These are phyloP conservation scores for Sporothrix dimorphospora DNA, from an alignment of 2,329 filamentous ascomycete species.

Conservation along the genomic window DNA sequence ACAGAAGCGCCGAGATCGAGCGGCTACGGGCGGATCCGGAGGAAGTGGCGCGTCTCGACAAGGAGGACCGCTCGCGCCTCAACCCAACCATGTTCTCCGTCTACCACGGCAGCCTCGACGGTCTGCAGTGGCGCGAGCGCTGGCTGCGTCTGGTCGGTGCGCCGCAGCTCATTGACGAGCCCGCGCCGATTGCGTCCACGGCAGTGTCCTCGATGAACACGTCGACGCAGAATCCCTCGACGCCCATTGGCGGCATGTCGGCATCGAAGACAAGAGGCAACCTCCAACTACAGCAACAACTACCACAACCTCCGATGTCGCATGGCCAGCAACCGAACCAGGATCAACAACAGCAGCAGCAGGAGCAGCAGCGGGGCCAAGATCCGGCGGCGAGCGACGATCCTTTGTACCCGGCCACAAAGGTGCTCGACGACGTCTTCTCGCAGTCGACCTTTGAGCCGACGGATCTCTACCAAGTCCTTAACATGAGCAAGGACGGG, in stretches of 20 bases:
- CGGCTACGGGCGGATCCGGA: constrained; percentile 53
- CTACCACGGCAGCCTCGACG: constrained; percentile 51
- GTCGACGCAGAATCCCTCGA: neutral
- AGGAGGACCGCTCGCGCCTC: constrained; percentile 50
- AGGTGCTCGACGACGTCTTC: constrained; percentile 45
- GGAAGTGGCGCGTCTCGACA: constrained; percentile 54
- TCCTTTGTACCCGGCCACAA: constrained; percentile 35
- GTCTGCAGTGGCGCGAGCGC: constrained; percentile 51
- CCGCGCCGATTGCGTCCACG: neutral
- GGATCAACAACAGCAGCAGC: constrained; percentile 15
- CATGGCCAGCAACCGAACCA: constrained; percentile 17
- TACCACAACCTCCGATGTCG: neutral
- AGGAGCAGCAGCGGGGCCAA: constrained; percentile 26
- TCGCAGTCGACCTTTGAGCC: constrained; percentile 44
- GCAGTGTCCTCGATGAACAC: neutral
- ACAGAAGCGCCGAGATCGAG: constrained; percentile 55
- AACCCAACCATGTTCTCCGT: constrained; percentile 53
- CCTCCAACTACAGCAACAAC: constrained; percentile 25
- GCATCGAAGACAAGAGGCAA: neutral
- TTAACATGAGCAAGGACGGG: constrained; percentile 31
- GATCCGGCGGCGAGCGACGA: neutral
- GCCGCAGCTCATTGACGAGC: constrained; percentile 34
- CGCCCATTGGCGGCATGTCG: neutral
- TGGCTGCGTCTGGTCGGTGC: constrained; percentile 55
- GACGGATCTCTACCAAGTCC: constrained; percentile 42